Conservation (phyloP, 805 yeast species). For the Barnettozyma pratensis region DNA sequence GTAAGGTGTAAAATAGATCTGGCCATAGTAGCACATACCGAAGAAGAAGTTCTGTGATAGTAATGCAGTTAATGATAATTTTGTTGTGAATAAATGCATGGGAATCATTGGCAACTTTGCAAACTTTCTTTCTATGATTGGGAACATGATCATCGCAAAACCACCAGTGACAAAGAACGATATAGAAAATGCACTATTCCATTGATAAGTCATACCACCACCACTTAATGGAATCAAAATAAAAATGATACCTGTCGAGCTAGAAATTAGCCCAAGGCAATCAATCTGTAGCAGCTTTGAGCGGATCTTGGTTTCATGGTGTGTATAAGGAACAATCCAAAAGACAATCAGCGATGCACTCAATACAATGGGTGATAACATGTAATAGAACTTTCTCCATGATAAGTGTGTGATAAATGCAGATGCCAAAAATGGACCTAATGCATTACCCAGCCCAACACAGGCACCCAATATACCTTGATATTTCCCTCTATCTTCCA, state of each 20-base stretch:
- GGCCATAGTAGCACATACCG: slow-evolving; percentile 43
- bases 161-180: slow-evolving; percentile 33
- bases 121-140: slow-evolving; percentile 44
- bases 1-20: slow-evolving; percentile 42
- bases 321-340: slow-evolving; percentile 26
- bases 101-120: slow-evolving; percentile 54
- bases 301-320: slow-evolving; percentile 16
- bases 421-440: slow-evolving; percentile 40
- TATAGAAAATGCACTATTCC: slow-evolving; percentile 39
- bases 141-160: slow-evolving; percentile 32
- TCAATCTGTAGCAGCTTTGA: slow-evolving; percentile 39
- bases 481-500: slow-evolving; percentile 49
- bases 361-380: slow-evolving; percentile 29
- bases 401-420: slow-evolving; percentile 28
- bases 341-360: slow-evolving; percentile 1
- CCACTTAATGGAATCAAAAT: slow-evolving; percentile 47
- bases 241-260: slow-evolving; percentile 42
- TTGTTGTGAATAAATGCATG: slow-evolving; percentile 34
- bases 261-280: slow-evolving; percentile 42
- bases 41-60: slow-evolving; percentile 37
- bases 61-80: slow-evolving; percentile 24
- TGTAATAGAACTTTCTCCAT: slow-evolving; percentile 38
- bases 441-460: slow-evolving; percentile 44
- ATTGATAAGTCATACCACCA: slow-evolving; percentile 50
- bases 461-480: slow-evolving; percentile 50